These are phyloP conservation scores for Botryotinia globosa DNA, from an alignment of 2,329 filamentous ascomycete genomes.

Conservation along the genomic window DNA sequence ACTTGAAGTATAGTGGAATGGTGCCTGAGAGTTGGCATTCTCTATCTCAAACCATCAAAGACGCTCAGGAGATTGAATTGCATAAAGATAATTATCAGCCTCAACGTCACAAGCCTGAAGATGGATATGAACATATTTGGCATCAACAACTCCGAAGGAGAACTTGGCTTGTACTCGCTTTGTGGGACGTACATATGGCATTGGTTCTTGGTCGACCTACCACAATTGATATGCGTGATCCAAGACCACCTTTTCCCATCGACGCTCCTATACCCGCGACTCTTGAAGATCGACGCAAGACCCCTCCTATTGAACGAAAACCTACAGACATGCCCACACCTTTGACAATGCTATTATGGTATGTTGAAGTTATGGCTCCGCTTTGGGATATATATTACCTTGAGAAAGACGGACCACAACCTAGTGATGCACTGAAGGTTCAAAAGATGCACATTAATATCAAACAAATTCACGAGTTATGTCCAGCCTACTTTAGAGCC, in stretches of 20 bases:
- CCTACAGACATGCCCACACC: conserved; percentile 53
- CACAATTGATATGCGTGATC: conserved; percentile 50
- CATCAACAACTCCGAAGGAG: conserved; percentile 53
- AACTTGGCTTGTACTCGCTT: conserved; percentile 54
- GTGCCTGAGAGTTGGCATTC: conserved; percentile 51
- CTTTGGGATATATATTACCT: conserved; percentile 51
- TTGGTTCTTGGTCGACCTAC: conserved; percentile 42
- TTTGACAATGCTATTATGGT: conserved; percentile 53
- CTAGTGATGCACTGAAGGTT: conserved; percentile 53
- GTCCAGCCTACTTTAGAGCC: conserved; percentile 53
- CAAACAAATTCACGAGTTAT: conserved; percentile 47
- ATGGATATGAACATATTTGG: conserved; percentile 57
- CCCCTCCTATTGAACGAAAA: conserved; percentile 47
- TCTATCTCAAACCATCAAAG: conserved; percentile 54
- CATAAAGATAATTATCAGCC: conserved; percentile 51
- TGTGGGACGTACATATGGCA: conserved; percentile 43
- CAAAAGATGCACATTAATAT: conserved; percentile 54
- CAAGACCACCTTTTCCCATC: conserved; percentile 50
- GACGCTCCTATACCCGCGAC: conserved; percentile 48
- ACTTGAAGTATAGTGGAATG: conserved; percentile 57
- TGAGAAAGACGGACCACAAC: conserved; percentile 54
- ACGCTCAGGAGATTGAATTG: conserved; percentile 61
- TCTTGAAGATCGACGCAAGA: conserved; percentile 45
- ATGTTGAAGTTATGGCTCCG: conserved; percentile 47
- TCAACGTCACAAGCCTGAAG: conserved; percentile 44